phyloP scores from a whole-genome alignment of 345 rosid species.

The Melaleuca quinquenervia region DNA sequence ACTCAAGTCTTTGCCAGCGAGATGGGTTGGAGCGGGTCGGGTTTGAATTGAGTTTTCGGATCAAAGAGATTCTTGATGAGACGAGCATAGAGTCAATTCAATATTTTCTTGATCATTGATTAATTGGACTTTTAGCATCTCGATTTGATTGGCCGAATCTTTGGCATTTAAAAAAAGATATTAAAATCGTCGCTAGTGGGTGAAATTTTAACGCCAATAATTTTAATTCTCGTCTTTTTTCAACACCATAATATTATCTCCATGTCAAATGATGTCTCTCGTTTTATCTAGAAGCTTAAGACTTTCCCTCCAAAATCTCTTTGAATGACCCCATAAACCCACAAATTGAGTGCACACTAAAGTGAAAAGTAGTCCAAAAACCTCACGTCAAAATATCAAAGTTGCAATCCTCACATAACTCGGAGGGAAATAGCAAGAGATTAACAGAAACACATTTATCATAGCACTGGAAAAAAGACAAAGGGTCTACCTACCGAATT shows the following conservation, averaged over 20 bases:
- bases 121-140: neutral
- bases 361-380: rapidly evolving
- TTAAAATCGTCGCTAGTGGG: too few species aligned
- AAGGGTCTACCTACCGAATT: too few species aligned
- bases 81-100: rapidly evolving
- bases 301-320: neutral
- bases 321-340: neutral
- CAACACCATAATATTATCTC: rapidly evolving
- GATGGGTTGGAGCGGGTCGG: rapidly evolving
- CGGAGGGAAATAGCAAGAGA: neutral
- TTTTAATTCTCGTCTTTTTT: too few species aligned
- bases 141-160: too few species aligned
- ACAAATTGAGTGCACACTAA: neutral
- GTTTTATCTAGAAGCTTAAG: rapidly evolving
- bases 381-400: rapidly evolving
- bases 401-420: rapidly evolving
- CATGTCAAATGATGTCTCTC: neutral
- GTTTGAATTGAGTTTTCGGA: neutral
- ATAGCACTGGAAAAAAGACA: too few species aligned
- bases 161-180: too few species aligned
- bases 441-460: too few species aligned
- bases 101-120: rapidly evolving
- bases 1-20: neutral
- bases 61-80: rapidly evolving
- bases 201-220: too few species aligned